Conservation (phyloP, 345 rosid genomes). For the Cardamine occulta region DNA sequence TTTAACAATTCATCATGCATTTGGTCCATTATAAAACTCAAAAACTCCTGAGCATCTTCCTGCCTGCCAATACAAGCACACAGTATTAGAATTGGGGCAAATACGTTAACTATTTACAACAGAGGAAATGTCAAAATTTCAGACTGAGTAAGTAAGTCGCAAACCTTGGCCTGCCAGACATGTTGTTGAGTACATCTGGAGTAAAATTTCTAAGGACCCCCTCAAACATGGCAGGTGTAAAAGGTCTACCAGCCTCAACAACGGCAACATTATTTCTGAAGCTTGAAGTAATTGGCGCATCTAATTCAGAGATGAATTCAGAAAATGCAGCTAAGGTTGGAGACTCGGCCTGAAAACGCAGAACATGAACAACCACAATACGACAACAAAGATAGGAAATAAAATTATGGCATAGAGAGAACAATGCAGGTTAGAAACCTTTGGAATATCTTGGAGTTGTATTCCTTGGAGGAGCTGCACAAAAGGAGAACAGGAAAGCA, state of each 20-base stretch:
- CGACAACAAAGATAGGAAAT: background rate
- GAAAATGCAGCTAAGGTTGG: slow-evolving; percentile 78
- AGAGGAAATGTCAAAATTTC: background rate
- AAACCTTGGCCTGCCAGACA: slow-evolving; percentile 87
- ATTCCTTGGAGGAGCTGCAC: slow-evolving; percentile 77
- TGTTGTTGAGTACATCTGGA: slow-evolving; percentile 79
- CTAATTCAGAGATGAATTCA: slow-evolving; percentile 69
- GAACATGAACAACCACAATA: slow-evolving; percentile 30
- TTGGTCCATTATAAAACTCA: slow-evolving; percentile 90
- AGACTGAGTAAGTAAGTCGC: slow-evolving; percentile 30
- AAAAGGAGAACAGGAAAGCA: slow-evolving; percentile 84
- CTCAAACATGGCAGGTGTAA: slow-evolving; percentile 84
- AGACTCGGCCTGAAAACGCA: slow-evolving; percentile 61
- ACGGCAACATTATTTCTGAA: slow-evolving; percentile 50
- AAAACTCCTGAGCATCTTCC: slow-evolving; percentile 98
- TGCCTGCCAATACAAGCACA: slow-evolving; percentile 62
- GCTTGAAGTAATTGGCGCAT: slow-evolving; percentile 54
- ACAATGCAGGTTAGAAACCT: slow-evolving; percentile 51
- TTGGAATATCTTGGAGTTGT: slow-evolving; percentile 54
- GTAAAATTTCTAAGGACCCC: slow-evolving; percentile 75
- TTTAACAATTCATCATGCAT: slow-evolving; percentile 88
- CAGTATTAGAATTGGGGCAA: background rate
- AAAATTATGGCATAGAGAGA: background rate
- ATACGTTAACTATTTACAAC: background rate
- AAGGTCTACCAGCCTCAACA: slow-evolving; percentile 75